These are phyloP conservation scores for Solanum chilense DNA, from an alignment of 257 asterid species.

Conservation along the genomic window DNA sequence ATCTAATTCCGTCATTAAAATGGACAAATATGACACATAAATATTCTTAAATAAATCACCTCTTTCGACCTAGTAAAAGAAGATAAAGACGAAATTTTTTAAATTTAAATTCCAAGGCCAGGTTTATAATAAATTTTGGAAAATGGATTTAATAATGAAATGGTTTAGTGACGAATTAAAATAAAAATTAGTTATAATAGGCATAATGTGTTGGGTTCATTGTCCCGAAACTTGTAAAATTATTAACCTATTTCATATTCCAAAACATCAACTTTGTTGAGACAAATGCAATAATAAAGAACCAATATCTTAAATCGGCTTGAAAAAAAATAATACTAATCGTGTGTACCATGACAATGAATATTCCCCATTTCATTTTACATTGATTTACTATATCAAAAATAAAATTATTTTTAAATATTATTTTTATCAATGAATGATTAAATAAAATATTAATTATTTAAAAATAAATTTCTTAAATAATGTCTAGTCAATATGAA, in stretches of 20 bases:
- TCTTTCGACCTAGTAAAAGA: neutral
- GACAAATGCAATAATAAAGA: neutral
- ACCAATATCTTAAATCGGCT: neutral
- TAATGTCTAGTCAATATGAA: too few relatives aligned
- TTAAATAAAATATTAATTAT: too few relatives aligned
- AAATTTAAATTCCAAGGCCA: neutral
- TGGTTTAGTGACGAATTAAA: neutral
- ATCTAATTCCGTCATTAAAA: constrained; percentile 17
- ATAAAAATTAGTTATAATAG: too few relatives aligned
- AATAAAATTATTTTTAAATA: too few relatives aligned
- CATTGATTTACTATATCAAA: too few relatives aligned
- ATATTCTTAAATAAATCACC: neutral
- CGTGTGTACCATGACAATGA: neutral
- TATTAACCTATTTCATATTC: too few relatives aligned
- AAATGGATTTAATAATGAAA: neutral
- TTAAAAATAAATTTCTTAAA: too few relatives aligned
- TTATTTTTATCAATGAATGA: too few relatives aligned
- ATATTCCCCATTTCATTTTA: too few relatives aligned
- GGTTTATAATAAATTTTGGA: neutral
- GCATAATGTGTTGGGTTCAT: too few relatives aligned
- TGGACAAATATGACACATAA: neutral
- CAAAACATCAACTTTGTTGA: neutral
- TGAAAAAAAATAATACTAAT: neutral
- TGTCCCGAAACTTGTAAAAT: too few relatives aligned
- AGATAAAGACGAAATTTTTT: neutral